Base-by-base conservation (phyloP, 331 rosid species). In the Spiraea crenata region DNA sequence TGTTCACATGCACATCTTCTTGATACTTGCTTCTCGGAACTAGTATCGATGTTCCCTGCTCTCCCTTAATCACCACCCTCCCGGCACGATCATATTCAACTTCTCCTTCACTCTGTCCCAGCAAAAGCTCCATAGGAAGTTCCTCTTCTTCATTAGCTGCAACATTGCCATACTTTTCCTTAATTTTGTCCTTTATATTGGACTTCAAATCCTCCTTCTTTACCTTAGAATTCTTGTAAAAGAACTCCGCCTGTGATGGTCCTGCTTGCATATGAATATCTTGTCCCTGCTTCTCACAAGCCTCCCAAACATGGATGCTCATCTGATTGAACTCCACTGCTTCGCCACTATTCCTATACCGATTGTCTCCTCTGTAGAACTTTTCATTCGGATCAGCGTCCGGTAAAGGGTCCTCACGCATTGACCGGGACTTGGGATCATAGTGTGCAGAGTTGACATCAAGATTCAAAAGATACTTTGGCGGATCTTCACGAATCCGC, bases 321-420 rank as follows among this genome's bases (percentile, higher is more conserved):
- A 85, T 78, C 34, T 79, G 69, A 77, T 79, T 74, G 56, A 85
- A 85, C 71, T 85, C 84, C 67, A 82, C 58, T 8, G 84, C 82
- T 82, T 79, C 81, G 41, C 89, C 89, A 40, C 70, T 74, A 11
- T 9, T 68, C 63, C 84, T 79, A 37, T 75, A 76, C 59, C 67
- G 71, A 80, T 78, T 84, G 59, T 84, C 89, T 47, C 84, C 77
- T 44, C 74, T 80, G 63, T 81, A 78, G 48, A 84, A 81, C 64
- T 78, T 84, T 57, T 85, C 80, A 79, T 76, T 79, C 0, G 65
- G 73, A 20, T 76, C 79, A 46, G 79, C 82, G 76, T 82, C 81
- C 5, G 82, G 83, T 77, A 85, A 82, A 38, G 84, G 89, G 67
- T 82, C 84, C 7, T 79, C 84, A 41, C 84, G 67, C 86, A 79